phyloP scores from a whole-genome alignment of 441 rosid species.

The Raphanus hybrid region DNA sequence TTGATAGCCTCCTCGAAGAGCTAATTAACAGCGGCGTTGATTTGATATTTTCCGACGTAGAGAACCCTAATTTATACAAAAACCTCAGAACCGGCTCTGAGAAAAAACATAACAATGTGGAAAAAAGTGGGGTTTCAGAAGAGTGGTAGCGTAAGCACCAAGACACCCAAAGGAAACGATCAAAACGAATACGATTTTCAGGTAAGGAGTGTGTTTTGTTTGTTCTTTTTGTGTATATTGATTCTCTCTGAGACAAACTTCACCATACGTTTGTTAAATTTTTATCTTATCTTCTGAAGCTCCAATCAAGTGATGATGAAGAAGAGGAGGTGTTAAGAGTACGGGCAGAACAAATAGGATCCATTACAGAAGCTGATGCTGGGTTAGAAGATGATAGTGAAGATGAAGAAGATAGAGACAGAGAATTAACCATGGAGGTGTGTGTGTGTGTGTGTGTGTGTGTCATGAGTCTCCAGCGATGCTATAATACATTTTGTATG shows the following conservation, averaged over 20 bases:
- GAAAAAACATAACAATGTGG: slow-evolving; percentile 37
- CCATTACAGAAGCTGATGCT: slow-evolving; percentile 68
- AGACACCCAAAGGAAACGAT: slow-evolving; percentile 34
- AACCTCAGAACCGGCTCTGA: background rate
- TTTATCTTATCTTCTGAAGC: too few species aligned
- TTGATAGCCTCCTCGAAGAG: too few species aligned
- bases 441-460: background rate
- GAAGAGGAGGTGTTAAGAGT: slow-evolving; percentile 65
- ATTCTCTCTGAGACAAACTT: too few species aligned
- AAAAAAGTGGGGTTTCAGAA: slow-evolving; percentile 34
- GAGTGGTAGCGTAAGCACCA: too few species aligned
- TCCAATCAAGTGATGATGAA: slow-evolving; percentile 21
- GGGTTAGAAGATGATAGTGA: slow-evolving; percentile 59
- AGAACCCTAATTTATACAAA: background rate
- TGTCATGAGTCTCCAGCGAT: background rate
- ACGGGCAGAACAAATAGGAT: slow-evolving; percentile 50
- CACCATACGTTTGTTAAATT: too few species aligned
- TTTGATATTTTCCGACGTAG: background rate
- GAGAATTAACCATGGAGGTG: slow-evolving; percentile 73
- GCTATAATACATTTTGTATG: slow-evolving; percentile 6
- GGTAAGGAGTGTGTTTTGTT: too few species aligned
- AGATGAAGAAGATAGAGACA: slow-evolving; percentile 50
- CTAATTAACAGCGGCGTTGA: background rate
- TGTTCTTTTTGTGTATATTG: too few species aligned
- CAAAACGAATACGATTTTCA: slow-evolving; percentile 48